Evolutionary conservation across 305 asterid genomes (phyloP).

Genomic region (Withania somnifera): DNA sequence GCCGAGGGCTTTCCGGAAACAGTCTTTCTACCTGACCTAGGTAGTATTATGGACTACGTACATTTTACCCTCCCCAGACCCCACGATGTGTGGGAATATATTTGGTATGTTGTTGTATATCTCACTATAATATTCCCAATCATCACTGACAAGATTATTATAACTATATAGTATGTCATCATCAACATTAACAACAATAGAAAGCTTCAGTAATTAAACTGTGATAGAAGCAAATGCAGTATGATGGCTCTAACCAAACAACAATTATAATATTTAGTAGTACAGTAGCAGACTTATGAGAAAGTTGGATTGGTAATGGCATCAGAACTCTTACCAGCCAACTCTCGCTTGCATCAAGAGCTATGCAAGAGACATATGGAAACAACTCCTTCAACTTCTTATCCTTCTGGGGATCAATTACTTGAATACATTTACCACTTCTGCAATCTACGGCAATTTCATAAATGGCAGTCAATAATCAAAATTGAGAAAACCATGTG

Average conservation of each 20-base stretch:
- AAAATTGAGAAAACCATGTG: constrained; percentile 3
- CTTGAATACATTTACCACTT: constrained; percentile 79
- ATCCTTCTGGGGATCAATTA: constrained; percentile 43
- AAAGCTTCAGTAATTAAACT: background rate
- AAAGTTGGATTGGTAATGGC: background rate
- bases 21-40: too few relatives aligned
- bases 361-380: constrained; percentile 67
- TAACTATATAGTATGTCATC: background rate
- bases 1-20: too few relatives aligned
- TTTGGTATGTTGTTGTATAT: too few relatives aligned
- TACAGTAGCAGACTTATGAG: background rate
- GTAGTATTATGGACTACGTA: too few relatives aligned
- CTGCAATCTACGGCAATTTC: constrained; percentile 48
- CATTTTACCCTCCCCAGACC: too few relatives aligned
- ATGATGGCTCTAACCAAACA: background rate
- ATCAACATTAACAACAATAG: background rate
- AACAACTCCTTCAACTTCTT: constrained; percentile 27
- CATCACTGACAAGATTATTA: background rate
- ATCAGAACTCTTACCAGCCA: constrained; percentile 73
- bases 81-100: too few relatives aligned
- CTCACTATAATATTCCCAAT: background rate
- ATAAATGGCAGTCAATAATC: background rate
- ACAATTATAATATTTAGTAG: background rate
- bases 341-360: constrained; percentile 87
- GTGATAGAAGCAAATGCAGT: background rate